phyloP scores from a whole-genome alignment of 2,329 filamentous ascomycete species.

The Geosmithia putterillii region DNA sequence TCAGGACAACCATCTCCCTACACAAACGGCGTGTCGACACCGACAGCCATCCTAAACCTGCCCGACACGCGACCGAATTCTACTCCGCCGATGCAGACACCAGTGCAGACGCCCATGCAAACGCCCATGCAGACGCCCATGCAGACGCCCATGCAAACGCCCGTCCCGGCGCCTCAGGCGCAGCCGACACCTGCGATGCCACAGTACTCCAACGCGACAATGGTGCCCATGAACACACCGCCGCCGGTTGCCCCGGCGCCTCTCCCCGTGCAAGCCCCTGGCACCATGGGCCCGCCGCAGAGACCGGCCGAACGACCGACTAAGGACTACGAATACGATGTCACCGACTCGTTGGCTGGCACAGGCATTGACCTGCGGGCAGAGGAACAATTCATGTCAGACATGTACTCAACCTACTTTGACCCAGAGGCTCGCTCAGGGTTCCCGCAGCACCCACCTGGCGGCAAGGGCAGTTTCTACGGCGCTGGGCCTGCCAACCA shows the following conservation, averaged over 20 bases:
- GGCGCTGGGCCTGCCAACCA: conserved; percentile 56
- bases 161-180: conserved; percentile 5
- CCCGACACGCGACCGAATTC: conserved; percentile 19
- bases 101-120: conserved; percentile 10
- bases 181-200: conserved; percentile 5
- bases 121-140: not conserved
- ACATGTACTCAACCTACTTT: conserved; percentile 43
- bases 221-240: conserved; percentile 12
- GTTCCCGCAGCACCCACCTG: conserved; percentile 36
- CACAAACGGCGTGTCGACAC: conserved; percentile 22
- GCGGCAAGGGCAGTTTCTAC: conserved; percentile 46
- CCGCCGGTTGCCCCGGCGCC: conserved; percentile 11
- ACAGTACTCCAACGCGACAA: conserved; percentile 15
- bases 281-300: conserved; percentile 44
- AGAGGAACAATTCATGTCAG: conserved; percentile 72
- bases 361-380: conserved; percentile 80
- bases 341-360: conserved; percentile 71
- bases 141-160: not conserved
- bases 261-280: conserved; percentile 13
- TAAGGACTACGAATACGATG: conserved; percentile 56
- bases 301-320: conserved; percentile 49
- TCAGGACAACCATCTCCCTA: conserved; percentile 22
- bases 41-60: conserved; percentile 19
- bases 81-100: conserved; percentile 17
- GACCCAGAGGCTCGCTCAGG: conserved; percentile 38